Base-by-base conservation (phyloP, 2,329 filamentous ascomycete species). In the Alternaria tenuissima region DNA sequence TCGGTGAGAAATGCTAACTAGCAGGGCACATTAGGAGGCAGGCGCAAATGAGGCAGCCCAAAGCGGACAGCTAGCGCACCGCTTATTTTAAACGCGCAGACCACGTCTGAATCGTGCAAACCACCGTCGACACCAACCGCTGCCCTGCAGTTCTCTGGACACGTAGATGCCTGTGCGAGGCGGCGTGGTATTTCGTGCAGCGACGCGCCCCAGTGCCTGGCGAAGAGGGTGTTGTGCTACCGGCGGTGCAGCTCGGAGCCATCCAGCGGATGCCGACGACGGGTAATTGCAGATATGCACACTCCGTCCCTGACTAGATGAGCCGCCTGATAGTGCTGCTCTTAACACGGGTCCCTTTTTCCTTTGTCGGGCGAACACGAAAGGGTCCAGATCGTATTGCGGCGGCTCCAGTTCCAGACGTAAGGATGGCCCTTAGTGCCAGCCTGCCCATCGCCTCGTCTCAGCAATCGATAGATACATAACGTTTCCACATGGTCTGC, bases 21-120 rank as follows among this genome's bases (percentile, higher is more conserved):
- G 68, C 67, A 67, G 63, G 54, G 63, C 63, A 66, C 73, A 71
- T 75, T 73, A 76, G 72, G 74, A 77, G 73, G 68, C 66, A 70
- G 66, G 66, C 68, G 69, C 71, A 76, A 76, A 76, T 77, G 73
- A 76, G 63, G 64, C 58, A 48, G 42, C 69, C 69, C 48, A 62
- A 75, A 63, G 51, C 46, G 70, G 73, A 52, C 52, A 64, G 68
- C 57, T 59, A 56, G 71, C 64, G 71, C 60, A 55, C 67, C 57
- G 62, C 69, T 66, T 68, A 67, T 71, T 68, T 69, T 68, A 68
- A 70, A 73, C 68, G 69, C 68, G 67, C 71, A 69, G 64, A 63
- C 63, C 59, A 55, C 61, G 52, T 47, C 68, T 64, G 66, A 62
- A 63, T 62, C 62, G 61, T 59, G 60, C 62, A 67, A 58, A 59